Conservation (phyloP, 1,284 basidiomycete species). For the Sanghuangporus baumii region DNA sequence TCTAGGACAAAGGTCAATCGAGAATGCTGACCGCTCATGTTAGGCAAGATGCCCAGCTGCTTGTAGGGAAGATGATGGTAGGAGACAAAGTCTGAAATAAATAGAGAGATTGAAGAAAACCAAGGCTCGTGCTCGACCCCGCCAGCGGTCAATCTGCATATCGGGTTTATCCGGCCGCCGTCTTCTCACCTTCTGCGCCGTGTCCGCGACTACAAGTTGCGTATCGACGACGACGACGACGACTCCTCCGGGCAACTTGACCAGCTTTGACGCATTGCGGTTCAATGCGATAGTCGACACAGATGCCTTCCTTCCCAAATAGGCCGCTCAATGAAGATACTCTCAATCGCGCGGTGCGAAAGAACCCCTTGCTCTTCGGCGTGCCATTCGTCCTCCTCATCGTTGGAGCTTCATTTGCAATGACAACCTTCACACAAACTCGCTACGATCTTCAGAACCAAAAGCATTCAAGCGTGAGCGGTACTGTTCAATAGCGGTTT, state of each 20-base stretch:
- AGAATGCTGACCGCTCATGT: constrained; percentile 26
- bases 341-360: constrained; percentile 43
- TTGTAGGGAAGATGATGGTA: background rate
- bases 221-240: background rate
- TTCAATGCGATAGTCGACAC: constrained; percentile 4
- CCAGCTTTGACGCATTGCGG: background rate
- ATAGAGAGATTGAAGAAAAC: background rate
- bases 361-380: constrained; percentile 72
- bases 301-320: constrained; percentile 58
- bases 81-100: background rate
- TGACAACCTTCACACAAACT: constrained; percentile 84
- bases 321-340: constrained; percentile 44
- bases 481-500: background rate
- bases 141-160: background rate
- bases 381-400: constrained; percentile 84
- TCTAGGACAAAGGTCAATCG: background rate
- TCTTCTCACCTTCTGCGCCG: background rate
- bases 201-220: background rate
- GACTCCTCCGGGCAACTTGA: background rate
- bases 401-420: constrained; percentile 82
- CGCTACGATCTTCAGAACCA: constrained; percentile 86
- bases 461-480: constrained; percentile 64
- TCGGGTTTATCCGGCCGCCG: constrained; percentile 14
- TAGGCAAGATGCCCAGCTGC: background rate
- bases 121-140: background rate